Percentiles rank a stretch among this genome's conserved stretches.
These are phyloP conservation scores for Lachnellula hyalina DNA, from an alignment of 2,329 filamentous ascomycete genomes.

Conservation along the genomic window DNA sequence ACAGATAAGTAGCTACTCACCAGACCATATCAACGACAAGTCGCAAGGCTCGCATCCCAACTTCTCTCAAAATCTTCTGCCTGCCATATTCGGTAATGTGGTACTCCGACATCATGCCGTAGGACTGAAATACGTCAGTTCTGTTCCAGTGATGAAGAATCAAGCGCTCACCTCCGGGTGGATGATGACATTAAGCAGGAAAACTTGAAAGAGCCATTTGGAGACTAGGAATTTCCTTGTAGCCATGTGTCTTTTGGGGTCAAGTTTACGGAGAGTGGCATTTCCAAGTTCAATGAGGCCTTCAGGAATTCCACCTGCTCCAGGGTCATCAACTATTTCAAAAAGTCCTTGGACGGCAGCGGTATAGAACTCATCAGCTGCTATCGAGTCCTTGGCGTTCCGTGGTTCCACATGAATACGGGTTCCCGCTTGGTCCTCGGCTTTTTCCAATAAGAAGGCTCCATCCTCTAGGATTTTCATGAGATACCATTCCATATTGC, in stretches of 20 bases:
- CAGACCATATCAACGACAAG: conserved; percentile 70
- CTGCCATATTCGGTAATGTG: conserved; percentile 89
- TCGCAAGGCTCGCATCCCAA: conserved; percentile 74
- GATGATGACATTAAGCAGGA: conserved; percentile 75
- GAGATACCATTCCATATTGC: conserved; percentile 87
- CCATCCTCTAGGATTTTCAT: conserved; percentile 94
- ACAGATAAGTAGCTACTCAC: conserved; percentile 33
- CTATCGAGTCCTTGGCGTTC: conserved; percentile 72
- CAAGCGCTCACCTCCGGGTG: conserved; percentile 70
- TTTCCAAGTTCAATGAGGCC: conserved; percentile 79
- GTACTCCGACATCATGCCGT: conserved; percentile 76
- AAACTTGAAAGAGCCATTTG: conserved; percentile 88
- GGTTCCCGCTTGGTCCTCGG: conserved; percentile 70
- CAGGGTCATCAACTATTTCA: conserved; percentile 77
- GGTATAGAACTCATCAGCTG: conserved; percentile 84
- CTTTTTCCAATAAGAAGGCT: conserved; percentile 80
- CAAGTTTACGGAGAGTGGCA: conserved; percentile 73
- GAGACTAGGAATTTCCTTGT: conserved; percentile 81
- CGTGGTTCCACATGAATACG: conserved; percentile 67
- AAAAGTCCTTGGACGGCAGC: conserved; percentile 76
- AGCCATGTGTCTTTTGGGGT: conserved; percentile 64
- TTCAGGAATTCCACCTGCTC: conserved; percentile 78
- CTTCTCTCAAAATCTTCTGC: conserved; percentile 73
- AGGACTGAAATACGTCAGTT: conserved; percentile 32
- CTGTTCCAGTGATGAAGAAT: conserved; percentile 4